Conservation (phyloP, 2,329 filamentous ascomycete species). For the Chaetomium sp. region DNA sequence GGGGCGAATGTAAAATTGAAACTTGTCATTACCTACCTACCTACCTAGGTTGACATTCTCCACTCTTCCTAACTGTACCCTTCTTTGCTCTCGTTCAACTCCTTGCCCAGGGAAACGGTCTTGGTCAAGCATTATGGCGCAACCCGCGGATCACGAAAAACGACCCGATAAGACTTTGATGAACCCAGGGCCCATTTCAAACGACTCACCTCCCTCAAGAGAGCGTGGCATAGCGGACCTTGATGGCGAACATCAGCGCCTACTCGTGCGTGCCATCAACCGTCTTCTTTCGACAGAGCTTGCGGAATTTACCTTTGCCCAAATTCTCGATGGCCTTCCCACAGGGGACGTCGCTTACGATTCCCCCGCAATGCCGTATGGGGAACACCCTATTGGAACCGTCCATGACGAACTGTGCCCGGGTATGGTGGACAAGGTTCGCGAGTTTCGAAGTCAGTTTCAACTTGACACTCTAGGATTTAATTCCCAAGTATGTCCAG, state of each 20-base stretch:
- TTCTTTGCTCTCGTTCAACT: no score
- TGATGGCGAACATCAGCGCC: not conserved
- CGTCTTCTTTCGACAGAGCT: not conserved
- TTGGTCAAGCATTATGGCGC: no score
- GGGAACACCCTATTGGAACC: conserved; percentile 8
- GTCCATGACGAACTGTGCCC: conserved; percentile 13
- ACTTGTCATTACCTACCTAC: no score
- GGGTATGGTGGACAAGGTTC: conserved; percentile 12
- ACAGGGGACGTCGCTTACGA: conserved; percentile 13
- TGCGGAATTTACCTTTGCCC: not conserved
- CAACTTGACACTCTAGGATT: not conserved
- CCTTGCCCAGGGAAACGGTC: no score
- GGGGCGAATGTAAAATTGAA: no score
- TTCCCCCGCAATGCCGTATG: not conserved
- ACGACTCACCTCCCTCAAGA: not conserved
- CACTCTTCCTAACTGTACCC: no score
- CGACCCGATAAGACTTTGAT: not conserved
- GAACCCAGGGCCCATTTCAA: not conserved
- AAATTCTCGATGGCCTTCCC: conserved; percentile 9
- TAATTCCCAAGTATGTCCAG: not conserved
- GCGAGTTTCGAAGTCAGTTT: conserved; percentile 6
- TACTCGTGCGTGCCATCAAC: not conserved
- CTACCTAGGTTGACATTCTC: no score
- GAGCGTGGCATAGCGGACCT: not conserved
- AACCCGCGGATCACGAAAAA: no score